phyloP scores from a whole-genome alignment of 2,329 filamentous ascomycete species.

The Achaetomium macrosporum region DNA sequence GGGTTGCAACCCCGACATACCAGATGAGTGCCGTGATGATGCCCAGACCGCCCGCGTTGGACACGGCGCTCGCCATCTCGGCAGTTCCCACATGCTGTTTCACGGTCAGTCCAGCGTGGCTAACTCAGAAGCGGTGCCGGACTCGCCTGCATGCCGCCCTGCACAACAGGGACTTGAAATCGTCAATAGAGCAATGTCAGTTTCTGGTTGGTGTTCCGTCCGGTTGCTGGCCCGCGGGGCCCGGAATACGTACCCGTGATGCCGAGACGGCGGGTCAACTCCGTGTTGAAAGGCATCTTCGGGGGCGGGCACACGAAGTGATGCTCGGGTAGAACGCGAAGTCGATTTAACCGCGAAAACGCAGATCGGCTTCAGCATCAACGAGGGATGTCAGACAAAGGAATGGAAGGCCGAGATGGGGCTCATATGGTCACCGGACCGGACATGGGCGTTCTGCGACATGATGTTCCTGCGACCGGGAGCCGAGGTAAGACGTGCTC shows the following conservation, averaged over 20 bases:
- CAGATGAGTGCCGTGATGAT: slow-evolving; percentile 87
- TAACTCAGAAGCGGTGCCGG: not conserved
- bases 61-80: slow-evolving; percentile 69
- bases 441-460: slow-evolving; percentile 12
- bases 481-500: slow-evolving; percentile 9
- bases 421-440: slow-evolving; percentile 10
- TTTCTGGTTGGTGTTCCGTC: not conserved
- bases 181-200: slow-evolving; percentile 22
- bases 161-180: slow-evolving; percentile 65
- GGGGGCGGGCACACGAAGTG: slow-evolving; percentile 6
- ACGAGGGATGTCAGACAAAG: slow-evolving; percentile 12
- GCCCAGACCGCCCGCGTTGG: slow-evolving; percentile 75
- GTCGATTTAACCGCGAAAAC: not conserved
- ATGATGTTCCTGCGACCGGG: not conserved
- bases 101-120: not conserved
- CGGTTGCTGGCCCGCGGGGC: not conserved
- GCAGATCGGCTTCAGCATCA: not conserved
- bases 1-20: not conserved
- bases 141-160: slow-evolving; percentile 65
- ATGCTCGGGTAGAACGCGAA: not conserved
- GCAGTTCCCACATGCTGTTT: slow-evolving; percentile 73
- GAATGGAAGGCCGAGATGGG: not conserved
- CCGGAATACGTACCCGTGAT: slow-evolving; percentile 35
- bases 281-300: slow-evolving; percentile 53
- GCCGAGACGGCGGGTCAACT: slow-evolving; percentile 52